Conservation (phyloP, 2,329 filamentous ascomycete genomes). For the Colletotrichum camelliae region DNA sequence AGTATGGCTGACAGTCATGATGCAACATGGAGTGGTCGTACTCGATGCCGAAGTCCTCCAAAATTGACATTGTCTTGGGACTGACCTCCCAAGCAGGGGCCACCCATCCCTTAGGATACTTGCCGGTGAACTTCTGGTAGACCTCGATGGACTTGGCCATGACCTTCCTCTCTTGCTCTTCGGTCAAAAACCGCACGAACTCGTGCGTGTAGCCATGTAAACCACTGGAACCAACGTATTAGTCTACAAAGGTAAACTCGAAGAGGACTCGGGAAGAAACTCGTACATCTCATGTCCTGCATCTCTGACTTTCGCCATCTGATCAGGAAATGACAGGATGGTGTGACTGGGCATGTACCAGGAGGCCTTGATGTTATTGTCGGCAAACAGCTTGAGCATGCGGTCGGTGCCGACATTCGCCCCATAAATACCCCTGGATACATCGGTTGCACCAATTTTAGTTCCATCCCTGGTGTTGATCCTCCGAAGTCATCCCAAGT, state of each 20-base stretch:
- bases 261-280: background rate
- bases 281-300: conserved; percentile 23
- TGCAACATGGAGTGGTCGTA: conserved; percentile 56
- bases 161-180: conserved; percentile 22
- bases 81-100: conserved; percentile 47
- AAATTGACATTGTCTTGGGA: conserved; percentile 38
- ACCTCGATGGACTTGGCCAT: conserved; percentile 26
- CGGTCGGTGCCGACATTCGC: conserved; percentile 24
- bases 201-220: conserved; percentile 27
- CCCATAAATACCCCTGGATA: conserved; percentile 24
- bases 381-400: conserved; percentile 22
- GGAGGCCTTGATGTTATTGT: conserved; percentile 23
- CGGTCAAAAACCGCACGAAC: conserved; percentile 20
- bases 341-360: conserved; percentile 26
- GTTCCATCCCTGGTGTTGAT: background rate
- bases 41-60: conserved; percentile 45
- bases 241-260: background rate
- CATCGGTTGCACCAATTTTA: conserved; percentile 6
- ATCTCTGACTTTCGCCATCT: conserved; percentile 25
- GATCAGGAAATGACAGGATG: conserved; percentile 22
- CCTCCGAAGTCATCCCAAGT: background rate
- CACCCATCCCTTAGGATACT: conserved; percentile 46
- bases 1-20: conserved; percentile 49
- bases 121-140: conserved; percentile 36
- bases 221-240: background rate